Base-by-base conservation (phyloP, 1,139 yeast genomes). In the Debaryomyces nepalensis region DNA sequence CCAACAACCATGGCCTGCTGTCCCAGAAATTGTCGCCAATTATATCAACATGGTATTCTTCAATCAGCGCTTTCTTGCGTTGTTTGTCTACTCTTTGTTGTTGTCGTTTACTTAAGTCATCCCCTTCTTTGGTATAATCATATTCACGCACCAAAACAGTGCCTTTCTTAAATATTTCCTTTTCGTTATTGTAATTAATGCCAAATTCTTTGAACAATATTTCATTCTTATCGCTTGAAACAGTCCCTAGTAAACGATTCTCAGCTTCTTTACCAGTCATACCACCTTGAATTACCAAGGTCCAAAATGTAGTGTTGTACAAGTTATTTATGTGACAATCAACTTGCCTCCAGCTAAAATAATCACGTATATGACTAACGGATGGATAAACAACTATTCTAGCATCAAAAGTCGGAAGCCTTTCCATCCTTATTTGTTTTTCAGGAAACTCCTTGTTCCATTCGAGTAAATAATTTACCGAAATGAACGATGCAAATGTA, bases 301-400 rank as follows among this genome's bases (percentile, higher is more conserved):
- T 74, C 99, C 99, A 93, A 59, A 93, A 95, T 0, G 90, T 72
- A 0, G 99, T 95, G 58, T 93, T 93, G 70, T 91, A 95, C 48
- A 95, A 66, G 59, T 93, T 93, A 60, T 93, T 93, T 43, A 93
- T 93, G 64, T 93, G 99, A 44, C 99, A 93, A 59, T 93, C 99
- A 1, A 86, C 99, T 59, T 89, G 98, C 53, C 99, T 74, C 99
- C 99, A 95, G 42, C 87, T 70, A 49, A 95, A 78, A 58, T 95
- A 95, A 60, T 93, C 98, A 41, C 87, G 71, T 2, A 91, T 73
- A 2, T 73, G 68, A 7, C 68, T 56, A 20, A 68, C 53, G 43
- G 77, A 79, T 0, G 99, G 99, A 54, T 93, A 93, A 2, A 82
- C 68, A 9, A 93, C 95, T 1, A 95, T 95, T 35, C 99, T 69